Evolutionary conservation across 2,329 filamentous ascomycete genomes (phyloP).

Genomic region (Penicillium sp.): DNA sequence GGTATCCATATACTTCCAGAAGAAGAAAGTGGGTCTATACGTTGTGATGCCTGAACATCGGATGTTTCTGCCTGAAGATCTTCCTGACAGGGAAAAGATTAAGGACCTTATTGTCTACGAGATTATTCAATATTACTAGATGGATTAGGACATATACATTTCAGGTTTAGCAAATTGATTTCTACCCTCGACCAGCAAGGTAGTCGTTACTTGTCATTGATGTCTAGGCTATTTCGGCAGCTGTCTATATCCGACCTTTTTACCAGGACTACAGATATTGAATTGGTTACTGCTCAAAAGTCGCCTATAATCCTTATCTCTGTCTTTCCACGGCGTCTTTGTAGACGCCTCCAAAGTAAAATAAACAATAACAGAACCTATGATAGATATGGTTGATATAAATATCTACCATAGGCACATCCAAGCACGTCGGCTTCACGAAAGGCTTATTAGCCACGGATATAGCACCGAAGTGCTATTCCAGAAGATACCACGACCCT

Average conservation of each 20-base stretch:
- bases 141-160: neutral
- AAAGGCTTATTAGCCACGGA: neutral
- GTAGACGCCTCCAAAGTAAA: neutral
- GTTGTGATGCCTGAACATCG: neutral
- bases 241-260: neutral
- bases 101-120: neutral
- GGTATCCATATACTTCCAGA: neutral
- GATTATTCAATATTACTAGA: neutral
- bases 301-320: neutral
- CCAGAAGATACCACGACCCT: neutral
- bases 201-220: neutral
- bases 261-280: neutral
- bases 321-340: neutral
- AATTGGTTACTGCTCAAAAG: neutral
- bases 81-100: neutral
- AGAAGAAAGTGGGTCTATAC: neutral
- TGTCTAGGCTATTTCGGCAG: neutral
- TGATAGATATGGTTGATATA: neutral
- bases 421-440: neutral
- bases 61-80: neutral
- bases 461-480: neutral
- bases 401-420: neutral
- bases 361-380: neutral
- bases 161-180: neutral
- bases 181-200: neutral